Percentiles rank a stretch among this genome's conserved stretches.
These are phyloP conservation scores for Ophiostoma triangulosporum DNA, from an alignment of 2,329 filamentous ascomycete species.

Conservation along the genomic window DNA sequence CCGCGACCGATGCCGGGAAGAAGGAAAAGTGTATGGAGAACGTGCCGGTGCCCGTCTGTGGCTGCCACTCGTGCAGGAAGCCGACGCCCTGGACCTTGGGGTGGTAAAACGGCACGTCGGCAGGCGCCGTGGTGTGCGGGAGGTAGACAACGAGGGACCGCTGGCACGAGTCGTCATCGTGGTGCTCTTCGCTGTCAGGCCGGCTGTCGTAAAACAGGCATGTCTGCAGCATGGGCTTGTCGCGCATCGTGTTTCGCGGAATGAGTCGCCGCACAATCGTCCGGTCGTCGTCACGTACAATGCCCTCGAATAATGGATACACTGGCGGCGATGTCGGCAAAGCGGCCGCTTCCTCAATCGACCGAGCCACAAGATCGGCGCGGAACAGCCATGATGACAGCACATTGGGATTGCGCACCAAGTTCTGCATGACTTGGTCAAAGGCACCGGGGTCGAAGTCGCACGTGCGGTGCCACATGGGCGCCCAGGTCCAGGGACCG, in stretches of 20 bases:
- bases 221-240: conserved; percentile 66
- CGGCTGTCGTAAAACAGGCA: conserved; percentile 51
- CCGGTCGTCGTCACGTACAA: conserved; percentile 32
- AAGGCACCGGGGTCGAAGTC: conserved; percentile 52
- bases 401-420: conserved; percentile 67
- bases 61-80: conserved; percentile 55
- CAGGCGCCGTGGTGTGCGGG: conserved; percentile 50
- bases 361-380: conserved; percentile 56
- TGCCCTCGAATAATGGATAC: conserved; percentile 14
- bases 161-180: conserved; percentile 7
- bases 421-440: conserved; percentile 53
- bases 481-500: conserved; percentile 30
- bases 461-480: conserved; percentile 42
- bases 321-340: not conserved
- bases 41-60: conserved; percentile 27
- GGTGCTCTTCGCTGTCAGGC: conserved; percentile 13
- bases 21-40: conserved; percentile 45
- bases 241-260: conserved; percentile 66
- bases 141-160: conserved; percentile 59
- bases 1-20: not conserved
- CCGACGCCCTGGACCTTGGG: conserved; percentile 61
- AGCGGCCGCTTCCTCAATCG: conserved; percentile 14
- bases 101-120: conserved; percentile 76
- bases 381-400: conserved; percentile 67
- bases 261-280: conserved; percentile 65